Percentiles rank a stretch among this genome's conserved stretches.
Conservation (phyloP, 2,329 filamentous ascomycete genomes). For the Pseudocercospora fijiensis region DNA sequence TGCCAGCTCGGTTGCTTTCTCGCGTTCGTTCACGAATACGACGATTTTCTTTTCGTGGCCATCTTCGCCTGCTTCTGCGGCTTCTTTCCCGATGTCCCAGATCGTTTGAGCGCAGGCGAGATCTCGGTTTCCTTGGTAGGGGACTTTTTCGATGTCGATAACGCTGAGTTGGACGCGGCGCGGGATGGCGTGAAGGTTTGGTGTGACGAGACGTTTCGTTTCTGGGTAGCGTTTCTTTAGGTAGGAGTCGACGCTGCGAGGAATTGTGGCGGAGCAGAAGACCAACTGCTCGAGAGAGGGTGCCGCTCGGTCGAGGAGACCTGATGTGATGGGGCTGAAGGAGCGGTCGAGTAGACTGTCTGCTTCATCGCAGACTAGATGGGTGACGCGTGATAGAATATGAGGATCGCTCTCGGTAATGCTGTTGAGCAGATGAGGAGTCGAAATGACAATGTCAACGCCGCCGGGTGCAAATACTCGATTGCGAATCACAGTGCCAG, state of each 20-base stretch:
- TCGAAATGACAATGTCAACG: slow-evolving; percentile 82
- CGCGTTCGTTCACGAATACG: slow-evolving; percentile 95
- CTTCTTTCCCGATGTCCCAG: slow-evolving; percentile 84
- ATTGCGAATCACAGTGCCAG: slow-evolving; percentile 75
- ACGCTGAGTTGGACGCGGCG: slow-evolving; percentile 91
- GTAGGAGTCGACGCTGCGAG: slow-evolving; percentile 80
- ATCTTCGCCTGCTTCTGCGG: slow-evolving; percentile 55
- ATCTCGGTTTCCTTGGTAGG: slow-evolving; percentile 88
- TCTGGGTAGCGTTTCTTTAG: slow-evolving; percentile 79
- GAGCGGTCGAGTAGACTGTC: slow-evolving; percentile 94
- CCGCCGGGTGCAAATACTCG: slow-evolving; percentile 77
- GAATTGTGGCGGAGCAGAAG: slow-evolving; percentile 94
- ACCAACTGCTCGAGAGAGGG: slow-evolving; percentile 84
- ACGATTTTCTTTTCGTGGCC: slow-evolving; percentile 76
- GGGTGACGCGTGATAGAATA: slow-evolving; percentile 83
- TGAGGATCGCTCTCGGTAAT: slow-evolving; percentile 89
- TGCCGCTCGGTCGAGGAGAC: slow-evolving; percentile 75
- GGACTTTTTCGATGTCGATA: slow-evolving; percentile 86
- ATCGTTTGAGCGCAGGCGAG: slow-evolving; percentile 93
- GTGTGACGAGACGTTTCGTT: slow-evolving; percentile 83
- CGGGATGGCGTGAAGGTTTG: slow-evolving; percentile 93
- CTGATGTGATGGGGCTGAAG: slow-evolving; percentile 78
- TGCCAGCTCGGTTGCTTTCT: slow-evolving; percentile 78
- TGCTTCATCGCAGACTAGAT: slow-evolving; percentile 90
- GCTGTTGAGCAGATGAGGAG: slow-evolving; percentile 82